Evolutionary conservation across 2,329 filamentous ascomycete species (phyloP), one percentile per base, ranked within the genome.

Genomic region (Cercospora janseana): DNA sequence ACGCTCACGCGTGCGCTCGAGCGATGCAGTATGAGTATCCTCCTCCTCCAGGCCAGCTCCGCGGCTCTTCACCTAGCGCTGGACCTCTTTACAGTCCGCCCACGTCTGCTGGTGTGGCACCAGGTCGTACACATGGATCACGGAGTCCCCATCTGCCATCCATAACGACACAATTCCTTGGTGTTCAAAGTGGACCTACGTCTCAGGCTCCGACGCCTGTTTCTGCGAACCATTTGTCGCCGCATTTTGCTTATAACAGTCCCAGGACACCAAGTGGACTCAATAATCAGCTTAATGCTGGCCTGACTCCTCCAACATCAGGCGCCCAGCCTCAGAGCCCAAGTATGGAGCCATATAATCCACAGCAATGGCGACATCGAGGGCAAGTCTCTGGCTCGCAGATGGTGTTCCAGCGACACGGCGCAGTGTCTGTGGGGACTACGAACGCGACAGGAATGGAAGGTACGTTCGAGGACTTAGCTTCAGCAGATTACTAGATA

Each of bases 371-470:
- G 75, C 68, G 65, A 58, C 67, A 70, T 52, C 62, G 62, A 47
- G 68, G 63, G 12, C 65, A 67, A 41, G 60, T 68, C 6, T 66
- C 67, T 51, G 72, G 70, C 18, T 62, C 63, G 29, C 63, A 67
- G 45, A 69, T 66, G 60, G 58, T 65, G 5, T 67, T 64, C 53
- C 47, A 62, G 56, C 51, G 60, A 51, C 49, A 66, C 57, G 54
- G 60, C 54, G 24, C 60, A 46, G 41, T 64, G 60, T 42, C 62
- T 60, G 29, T 55, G 44, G 66, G 67, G 29, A 65, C 69, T 13
- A 59, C 65, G 48, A 71, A 75, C 24, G 55, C 70, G 6, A 74
- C 72, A 13, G 75, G 71, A 45, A 76, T 75, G 73, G 75, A 76
- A 70, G 70, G 74, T 76, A 43, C 15, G 46, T 40, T 27, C 16